Evolutionary conservation across 768 basidiomycete genomes (phyloP).

Genomic region (Agaricus subrufescens): DNA sequence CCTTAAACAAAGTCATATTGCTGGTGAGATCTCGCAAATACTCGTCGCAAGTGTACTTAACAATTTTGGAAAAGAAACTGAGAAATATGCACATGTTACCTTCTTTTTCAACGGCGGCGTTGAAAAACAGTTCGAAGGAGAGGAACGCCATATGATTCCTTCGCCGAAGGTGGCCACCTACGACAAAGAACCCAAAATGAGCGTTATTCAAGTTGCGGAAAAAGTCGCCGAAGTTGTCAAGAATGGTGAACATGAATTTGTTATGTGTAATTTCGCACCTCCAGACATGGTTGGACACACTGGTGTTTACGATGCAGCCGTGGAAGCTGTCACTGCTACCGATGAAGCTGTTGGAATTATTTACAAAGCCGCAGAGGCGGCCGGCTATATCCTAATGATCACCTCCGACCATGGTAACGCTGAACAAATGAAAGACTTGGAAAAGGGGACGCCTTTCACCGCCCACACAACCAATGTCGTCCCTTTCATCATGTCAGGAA

Average conservation of each 20-base stretch:
- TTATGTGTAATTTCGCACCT: slow-evolving; percentile 98
- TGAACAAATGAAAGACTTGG: slow-evolving; percentile 85
- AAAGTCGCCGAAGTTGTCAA: slow-evolving; percentile 87
- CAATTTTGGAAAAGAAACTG: slow-evolving; percentile 58
- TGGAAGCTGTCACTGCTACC: slow-evolving; percentile 82
- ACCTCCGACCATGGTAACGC: slow-evolving; percentile 97
- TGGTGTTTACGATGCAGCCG: slow-evolving; percentile 86
- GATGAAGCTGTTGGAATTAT: slow-evolving; percentile 87
- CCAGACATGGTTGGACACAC: slow-evolving; percentile 99
- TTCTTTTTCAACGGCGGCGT: slow-evolving; percentile 99
- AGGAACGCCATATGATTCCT: slow-evolving; percentile 84
- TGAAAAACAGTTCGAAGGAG: slow-evolving; percentile 83
- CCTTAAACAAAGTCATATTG: slow-evolving; percentile 84
- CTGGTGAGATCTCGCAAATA: slow-evolving; percentile 40
- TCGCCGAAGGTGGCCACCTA: slow-evolving; percentile 95
- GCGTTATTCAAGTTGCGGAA: slow-evolving; percentile 81
- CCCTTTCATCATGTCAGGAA: slow-evolving; percentile 84
- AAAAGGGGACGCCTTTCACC: slow-evolving; percentile 85
- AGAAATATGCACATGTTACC: slow-evolving; percentile 96
- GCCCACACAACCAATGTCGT: slow-evolving; percentile 90
- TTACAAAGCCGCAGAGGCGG: slow-evolving; percentile 78
- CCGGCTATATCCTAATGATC: slow-evolving; percentile 82
- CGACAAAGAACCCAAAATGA: slow-evolving; percentile 89
- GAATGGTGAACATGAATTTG: slow-evolving; percentile 69
- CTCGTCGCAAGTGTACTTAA: background rate